Percentiles rank a stretch among this genome's conserved stretches.
Evolutionary conservation across 345 rosid species (phyloP).

Genomic region (Eucalyptus viminalis): DNA sequence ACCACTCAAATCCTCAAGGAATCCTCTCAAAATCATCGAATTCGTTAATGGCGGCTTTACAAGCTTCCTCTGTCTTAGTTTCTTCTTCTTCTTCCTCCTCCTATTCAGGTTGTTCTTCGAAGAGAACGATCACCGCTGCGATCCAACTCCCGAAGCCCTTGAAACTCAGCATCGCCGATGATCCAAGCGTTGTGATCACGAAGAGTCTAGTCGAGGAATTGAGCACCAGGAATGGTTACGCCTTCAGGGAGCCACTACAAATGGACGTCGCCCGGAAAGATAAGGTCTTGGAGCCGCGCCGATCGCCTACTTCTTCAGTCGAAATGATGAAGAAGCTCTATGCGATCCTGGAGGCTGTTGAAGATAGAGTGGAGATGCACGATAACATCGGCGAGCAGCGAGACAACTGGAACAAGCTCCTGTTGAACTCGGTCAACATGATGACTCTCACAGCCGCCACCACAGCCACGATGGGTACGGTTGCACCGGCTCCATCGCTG

Average conservation of each 20-base stretch:
- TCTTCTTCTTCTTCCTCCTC: neutral
- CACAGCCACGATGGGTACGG: neutral
- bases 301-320: neutral
- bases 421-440: conserved; percentile 54
- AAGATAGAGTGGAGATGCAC: conserved; percentile 67
- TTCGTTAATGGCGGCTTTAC: neutral
- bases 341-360: conserved; percentile 40
- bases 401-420: conserved; percentile 48
- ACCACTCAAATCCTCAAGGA: neutral
- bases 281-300: neutral
- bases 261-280: neutral
- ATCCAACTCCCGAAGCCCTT: neutral
- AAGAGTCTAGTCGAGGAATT: neutral
- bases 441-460: conserved; percentile 49
- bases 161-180: neutral
- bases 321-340: conserved; percentile 4
- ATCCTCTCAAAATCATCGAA: neutral
- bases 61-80: neutral
- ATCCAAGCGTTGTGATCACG: neutral
- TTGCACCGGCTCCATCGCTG: neutral
- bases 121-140: neutral
- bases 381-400: conserved; percentile 52
- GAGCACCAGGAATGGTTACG: neutral
- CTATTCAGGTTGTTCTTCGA: neutral
- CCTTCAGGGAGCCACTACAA: neutral